Base-by-base conservation (phyloP, 441 rosid genomes). In the Breynia disticha region DNA sequence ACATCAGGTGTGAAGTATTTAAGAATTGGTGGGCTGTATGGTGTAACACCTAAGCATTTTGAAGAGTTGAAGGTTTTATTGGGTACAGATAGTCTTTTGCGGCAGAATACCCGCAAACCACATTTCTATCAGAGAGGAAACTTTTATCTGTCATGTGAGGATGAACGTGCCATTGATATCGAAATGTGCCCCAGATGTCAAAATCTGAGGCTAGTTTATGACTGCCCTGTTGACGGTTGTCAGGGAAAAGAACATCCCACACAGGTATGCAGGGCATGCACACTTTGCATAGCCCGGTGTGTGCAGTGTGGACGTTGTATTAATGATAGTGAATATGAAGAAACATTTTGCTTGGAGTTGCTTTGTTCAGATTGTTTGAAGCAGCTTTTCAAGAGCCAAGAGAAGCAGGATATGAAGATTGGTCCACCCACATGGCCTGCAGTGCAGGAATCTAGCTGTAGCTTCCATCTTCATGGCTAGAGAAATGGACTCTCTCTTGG, bases 281-380 rank as follows among this genome's bases (percentile, higher is more conserved):
- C 77, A 0, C 72, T 89, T 38, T 93, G 99, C 69, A 80, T 89
- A 60, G 54, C 71, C 62, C 79, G 99, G 49, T 93, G 99, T 62
- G 72, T 56, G 56, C 80, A 89, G 50, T 93, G 99, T 77, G 97
- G 99, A 53, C 69, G 87, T 61, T 89, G 99, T 73, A 73, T 93
- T 57, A 77, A 78, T 64, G 95, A 83, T 63, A 70, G 77, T 14
- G 96, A 81, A 49, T 93, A 83, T 8, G 96, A 79, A 74, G 99
- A 93, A 60, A 89, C 93, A 2, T 93, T 93, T 58, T 80, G 84
- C 59, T 61, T 93, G 59, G 94, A 89, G 61, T 66, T 75, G 61
- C 75, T 89, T 46, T 93, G 99, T 66, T 79, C 78, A 19, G 70
- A 68, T 60, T 93, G 98, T 74, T 79, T 58, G 35, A 70, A 64